These are phyloP conservation scores for Paecilomyces dactylethromorphus DNA, from an alignment of 2,329 filamentous ascomycete species.

Conservation along the genomic window DNA sequence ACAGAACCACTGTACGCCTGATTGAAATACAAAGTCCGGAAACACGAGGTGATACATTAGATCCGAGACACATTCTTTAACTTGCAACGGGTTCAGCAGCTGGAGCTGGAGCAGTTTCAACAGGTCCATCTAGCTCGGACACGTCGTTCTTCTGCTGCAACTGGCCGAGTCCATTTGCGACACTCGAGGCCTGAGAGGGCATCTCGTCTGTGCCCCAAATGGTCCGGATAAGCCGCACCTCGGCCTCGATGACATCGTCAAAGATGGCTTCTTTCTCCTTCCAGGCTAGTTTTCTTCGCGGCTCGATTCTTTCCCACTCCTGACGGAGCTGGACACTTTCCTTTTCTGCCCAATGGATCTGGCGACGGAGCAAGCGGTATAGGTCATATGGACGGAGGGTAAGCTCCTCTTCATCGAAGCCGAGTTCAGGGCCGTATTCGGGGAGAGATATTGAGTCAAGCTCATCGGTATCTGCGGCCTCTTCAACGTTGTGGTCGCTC, in stretches of 20 bases:
- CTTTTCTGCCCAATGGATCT: constrained; percentile 43
- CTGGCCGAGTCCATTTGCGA: neutral
- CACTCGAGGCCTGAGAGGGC: constrained; percentile 3
- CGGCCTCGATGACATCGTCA: constrained; percentile 37
- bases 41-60: neutral
- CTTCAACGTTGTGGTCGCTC: constrained; percentile 19
- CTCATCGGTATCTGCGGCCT: constrained; percentile 29
- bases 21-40: neutral
- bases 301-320: constrained; percentile 33
- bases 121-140: neutral
- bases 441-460: constrained; percentile 18
- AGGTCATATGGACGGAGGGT: constrained; percentile 35
- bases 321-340: constrained; percentile 32
- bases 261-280: constrained; percentile 37
- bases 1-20: neutral
- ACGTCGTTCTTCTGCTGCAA: neutral
- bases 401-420: constrained; percentile 39
- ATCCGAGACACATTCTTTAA: neutral
- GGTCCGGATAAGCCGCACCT: constrained; percentile 29
- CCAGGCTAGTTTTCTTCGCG: constrained; percentile 33
- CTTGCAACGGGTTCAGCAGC: neutral
- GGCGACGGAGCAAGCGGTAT: constrained; percentile 39
- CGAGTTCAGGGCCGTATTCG: constrained; percentile 34
- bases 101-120: neutral
- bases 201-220: constrained; percentile 13